Evolutionary conservation across 306 rosid species (phyloP).

Genomic region (Aeschynomene evenia): DNA sequence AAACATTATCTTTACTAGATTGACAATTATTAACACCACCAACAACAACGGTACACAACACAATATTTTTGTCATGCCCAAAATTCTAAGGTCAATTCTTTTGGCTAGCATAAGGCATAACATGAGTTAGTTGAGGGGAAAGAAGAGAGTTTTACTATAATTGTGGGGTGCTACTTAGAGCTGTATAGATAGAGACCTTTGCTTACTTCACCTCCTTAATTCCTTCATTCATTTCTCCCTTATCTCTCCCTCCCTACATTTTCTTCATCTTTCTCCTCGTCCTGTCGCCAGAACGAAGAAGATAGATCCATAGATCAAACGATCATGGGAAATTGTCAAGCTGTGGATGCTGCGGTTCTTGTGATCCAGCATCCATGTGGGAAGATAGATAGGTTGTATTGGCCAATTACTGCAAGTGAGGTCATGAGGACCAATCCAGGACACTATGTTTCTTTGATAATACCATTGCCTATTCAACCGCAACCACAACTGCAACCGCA

Average conservation of each 20-base stretch:
- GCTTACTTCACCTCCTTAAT: conserved; percentile 37
- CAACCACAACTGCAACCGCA: conserved; percentile 33
- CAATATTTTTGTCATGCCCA: conserved; percentile 41
- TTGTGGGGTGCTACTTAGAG: conserved; percentile 53
- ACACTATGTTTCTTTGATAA: conserved; percentile 88
- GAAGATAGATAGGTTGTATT: conserved; percentile 78
- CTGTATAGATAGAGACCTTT: conserved; percentile 77
- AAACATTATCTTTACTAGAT: conserved; percentile 32
- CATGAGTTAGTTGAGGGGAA: conserved; percentile 50
- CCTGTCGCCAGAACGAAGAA: neutral
- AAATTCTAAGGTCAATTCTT: conserved; percentile 36
- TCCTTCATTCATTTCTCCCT: conserved; percentile 30
- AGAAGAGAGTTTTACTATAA: conserved; percentile 27
- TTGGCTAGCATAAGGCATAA: conserved; percentile 35
- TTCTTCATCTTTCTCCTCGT: conserved; percentile 29
- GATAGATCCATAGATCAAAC: neutral
- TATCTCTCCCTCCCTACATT: conserved; percentile 35
- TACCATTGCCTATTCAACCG: conserved; percentile 67
- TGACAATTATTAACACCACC: conserved; percentile 24
- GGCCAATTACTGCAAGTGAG: conserved; percentile 75
- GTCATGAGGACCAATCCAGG: conserved; percentile 89
- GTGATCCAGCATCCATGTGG: conserved; percentile 95
- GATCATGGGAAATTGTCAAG: conserved; percentile 93
- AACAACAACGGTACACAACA: conserved; percentile 8
- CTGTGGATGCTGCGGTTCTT: conserved; percentile 95